A percentile compares a stretch with the other conserved stretches of the same genome.
Conservation (phyloP, 495 filamentous ascomycete species). For the Opeltia flavorubescens region DNA sequence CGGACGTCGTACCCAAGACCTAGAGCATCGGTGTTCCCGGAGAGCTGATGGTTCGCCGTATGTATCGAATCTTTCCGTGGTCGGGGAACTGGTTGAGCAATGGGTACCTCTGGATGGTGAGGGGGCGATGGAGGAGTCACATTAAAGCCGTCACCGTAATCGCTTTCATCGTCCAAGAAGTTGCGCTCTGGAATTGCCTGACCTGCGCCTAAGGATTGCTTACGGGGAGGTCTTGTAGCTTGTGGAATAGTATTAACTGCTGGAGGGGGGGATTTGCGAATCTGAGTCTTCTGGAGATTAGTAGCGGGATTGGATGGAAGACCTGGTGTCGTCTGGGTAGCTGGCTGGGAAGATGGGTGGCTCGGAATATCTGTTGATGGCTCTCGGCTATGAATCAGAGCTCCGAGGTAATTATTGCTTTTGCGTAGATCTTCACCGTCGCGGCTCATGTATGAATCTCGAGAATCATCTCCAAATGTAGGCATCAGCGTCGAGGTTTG, state of each 20-base stretch:
- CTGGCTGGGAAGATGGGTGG: conserved; percentile 7
- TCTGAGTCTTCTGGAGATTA: conserved; percentile 16
- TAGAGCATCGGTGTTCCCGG: conserved; percentile 21
- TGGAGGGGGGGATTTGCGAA: conserved; percentile 11
- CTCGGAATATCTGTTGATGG: conserved; percentile 13
- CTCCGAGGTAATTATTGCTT: conserved; percentile 33
- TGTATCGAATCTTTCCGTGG: conserved; percentile 3
- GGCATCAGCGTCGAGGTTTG: conserved; percentile 14
- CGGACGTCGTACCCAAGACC: conserved; percentile 39
- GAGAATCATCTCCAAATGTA: conserved; percentile 13
- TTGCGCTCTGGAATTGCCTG: conserved; percentile 21
- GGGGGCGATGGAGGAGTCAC: conserved; percentile 30
- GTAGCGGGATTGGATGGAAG: conserved; percentile 5
- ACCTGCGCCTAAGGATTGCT: conserved; percentile 21
- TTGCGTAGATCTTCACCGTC: conserved; percentile 21
- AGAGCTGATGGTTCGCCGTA: conserved; percentile 13
- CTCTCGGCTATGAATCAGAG: conserved; percentile 25
- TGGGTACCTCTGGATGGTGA: background rate
- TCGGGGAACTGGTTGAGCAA: background rate
- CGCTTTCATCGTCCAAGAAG: conserved; percentile 38
- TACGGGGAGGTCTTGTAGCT: conserved; percentile 14
- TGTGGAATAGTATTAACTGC: conserved; percentile 3
- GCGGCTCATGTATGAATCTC: conserved; percentile 22
- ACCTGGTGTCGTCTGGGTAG: conserved; percentile 11
- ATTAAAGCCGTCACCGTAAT: conserved; percentile 49